Percentiles rank a stretch among this genome's conserved stretches.
phyloP scores from a whole-genome alignment of 2,329 filamentous ascomycete genomes.

The Arthroderma sp. region DNA sequence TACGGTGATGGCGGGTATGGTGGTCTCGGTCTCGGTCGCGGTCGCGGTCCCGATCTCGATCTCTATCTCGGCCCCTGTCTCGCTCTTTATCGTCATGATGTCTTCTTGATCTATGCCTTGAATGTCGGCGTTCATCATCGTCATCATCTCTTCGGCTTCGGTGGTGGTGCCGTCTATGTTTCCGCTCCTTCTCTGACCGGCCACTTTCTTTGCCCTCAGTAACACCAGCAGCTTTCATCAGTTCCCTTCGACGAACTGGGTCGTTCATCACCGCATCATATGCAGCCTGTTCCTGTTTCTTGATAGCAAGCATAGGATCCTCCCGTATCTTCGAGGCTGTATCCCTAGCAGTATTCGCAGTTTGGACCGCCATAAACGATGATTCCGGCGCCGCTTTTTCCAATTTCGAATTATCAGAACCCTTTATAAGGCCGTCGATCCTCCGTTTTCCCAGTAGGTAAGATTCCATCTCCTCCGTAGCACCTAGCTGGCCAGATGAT shows the following conservation, averaged over 20 bases:
- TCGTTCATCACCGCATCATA: conserved; percentile 47
- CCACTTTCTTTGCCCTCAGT: conserved; percentile 23
- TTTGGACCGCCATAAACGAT: conserved; percentile 46
- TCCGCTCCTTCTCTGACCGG: conserved; percentile 32
- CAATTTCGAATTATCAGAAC: conserved; percentile 65
- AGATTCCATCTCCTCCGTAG: conserved; percentile 77
- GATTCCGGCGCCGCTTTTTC: conserved; percentile 59
- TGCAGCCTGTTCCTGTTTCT: conserved; percentile 74
- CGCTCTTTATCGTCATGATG: conserved; percentile 14
- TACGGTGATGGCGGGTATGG: conserved; percentile 28
- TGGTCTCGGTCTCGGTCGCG: conserved; percentile 7
- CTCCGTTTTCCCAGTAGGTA: conserved; percentile 85
- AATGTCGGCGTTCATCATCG: conserved; percentile 11
- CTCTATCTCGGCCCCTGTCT: not conserved
- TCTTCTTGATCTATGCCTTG: conserved; percentile 16
- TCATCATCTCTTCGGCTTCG: conserved; percentile 17
- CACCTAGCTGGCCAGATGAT: conserved; percentile 59
- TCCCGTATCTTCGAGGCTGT: conserved; percentile 75
- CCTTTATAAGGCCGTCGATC: conserved; percentile 76
- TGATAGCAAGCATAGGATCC: conserved; percentile 85
- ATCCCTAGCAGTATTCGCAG: conserved; percentile 63
- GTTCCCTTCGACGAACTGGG: conserved; percentile 41
- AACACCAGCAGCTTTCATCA: conserved; percentile 43
- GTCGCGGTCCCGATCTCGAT: not conserved
- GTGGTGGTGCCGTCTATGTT: conserved; percentile 26